Evolutionary conservation across 192 early-diverging fungal species (phyloP).

Genomic region (Backusella australiensis): DNA sequence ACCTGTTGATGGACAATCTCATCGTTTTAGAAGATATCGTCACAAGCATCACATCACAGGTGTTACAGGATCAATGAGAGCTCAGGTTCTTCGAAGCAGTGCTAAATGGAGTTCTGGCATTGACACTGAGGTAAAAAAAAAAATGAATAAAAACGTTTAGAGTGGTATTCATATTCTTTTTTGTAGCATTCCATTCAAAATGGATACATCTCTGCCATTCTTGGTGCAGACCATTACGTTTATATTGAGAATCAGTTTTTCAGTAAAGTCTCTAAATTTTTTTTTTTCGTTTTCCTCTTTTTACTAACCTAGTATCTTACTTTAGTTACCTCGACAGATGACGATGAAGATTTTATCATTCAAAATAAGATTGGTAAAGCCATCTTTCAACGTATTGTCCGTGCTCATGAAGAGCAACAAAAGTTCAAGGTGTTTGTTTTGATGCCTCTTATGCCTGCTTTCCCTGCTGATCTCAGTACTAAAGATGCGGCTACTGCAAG

Average conservation of each 20-base stretch:
- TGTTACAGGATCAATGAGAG: conserved; percentile 58
- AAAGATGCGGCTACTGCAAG: conserved; percentile 73
- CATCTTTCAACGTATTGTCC: conserved; percentile 72
- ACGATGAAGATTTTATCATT: conserved; percentile 50
- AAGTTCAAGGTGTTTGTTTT: conserved; percentile 80
- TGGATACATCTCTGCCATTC: conserved; percentile 74
- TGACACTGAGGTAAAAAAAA: conserved; percentile 46
- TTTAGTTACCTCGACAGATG: conserved; percentile 49
- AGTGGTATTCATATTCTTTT: neutral
- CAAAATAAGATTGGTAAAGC: conserved; percentile 84
- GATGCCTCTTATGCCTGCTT: conserved; percentile 89
- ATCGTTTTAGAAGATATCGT: conserved; percentile 37
- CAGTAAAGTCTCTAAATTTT: conserved; percentile 39
- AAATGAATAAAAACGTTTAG: neutral
- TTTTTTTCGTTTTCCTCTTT: neutral
- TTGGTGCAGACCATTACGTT: conserved; percentile 72
- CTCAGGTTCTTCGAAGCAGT: conserved; percentile 67
- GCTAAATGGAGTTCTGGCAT: conserved; percentile 67
- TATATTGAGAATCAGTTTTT: conserved; percentile 96
- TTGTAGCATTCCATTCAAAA: conserved; percentile 69
- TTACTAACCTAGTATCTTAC: neutral
- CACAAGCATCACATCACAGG: conserved; percentile 41
- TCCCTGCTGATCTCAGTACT: conserved; percentile 78
- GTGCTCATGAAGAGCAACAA: conserved; percentile 62
- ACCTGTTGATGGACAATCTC: conserved; percentile 48